phyloP scores from a whole-genome alignment of 306 rosid species.

The Quercus ilex region DNA sequence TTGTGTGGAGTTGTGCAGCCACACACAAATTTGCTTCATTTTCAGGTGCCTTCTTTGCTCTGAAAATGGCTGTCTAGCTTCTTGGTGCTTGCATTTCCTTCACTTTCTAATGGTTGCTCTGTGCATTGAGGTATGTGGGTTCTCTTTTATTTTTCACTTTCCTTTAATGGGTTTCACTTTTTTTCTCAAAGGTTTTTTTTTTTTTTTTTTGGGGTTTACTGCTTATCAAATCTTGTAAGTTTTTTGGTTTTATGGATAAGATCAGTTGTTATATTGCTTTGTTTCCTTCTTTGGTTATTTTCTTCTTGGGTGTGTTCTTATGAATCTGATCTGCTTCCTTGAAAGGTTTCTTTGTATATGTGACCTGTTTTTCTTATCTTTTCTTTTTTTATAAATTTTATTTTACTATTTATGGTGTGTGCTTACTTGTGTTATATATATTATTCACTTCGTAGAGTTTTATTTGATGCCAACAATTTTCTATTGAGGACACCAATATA shows the following conservation, averaged over 20 bases:
- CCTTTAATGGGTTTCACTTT: slow-evolving; percentile 4
- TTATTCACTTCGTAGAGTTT: background rate
- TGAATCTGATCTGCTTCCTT: slow-evolving; percentile 25
- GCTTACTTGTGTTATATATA: no score
- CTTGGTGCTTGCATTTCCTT: slow-evolving; percentile 24
- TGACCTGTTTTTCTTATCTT: background rate
- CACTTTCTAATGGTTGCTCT: slow-evolving; percentile 30
- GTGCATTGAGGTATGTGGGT: slow-evolving; percentile 38
- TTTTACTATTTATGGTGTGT: no score
- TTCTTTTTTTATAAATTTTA: background rate
- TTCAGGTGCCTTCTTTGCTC: slow-evolving; percentile 23
- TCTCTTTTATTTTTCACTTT: slow-evolving; percentile 18
- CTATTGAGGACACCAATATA: background rate
- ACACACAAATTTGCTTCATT: slow-evolving; percentile 32
- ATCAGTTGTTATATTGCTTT: background rate
- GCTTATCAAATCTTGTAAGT: background rate
- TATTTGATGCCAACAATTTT: background rate
- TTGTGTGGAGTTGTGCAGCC: slow-evolving; percentile 45
- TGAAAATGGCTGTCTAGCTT: slow-evolving; percentile 26
- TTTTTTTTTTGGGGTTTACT: background rate
- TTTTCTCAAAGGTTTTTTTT: background rate
- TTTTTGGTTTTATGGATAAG: background rate
- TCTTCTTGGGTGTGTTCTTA: no score
- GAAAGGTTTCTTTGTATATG: background rate
- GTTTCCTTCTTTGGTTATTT: background rate